Conservation (phyloP, 1,284 basidiomycete species). For the Ceratobasidium sp. region DNA sequence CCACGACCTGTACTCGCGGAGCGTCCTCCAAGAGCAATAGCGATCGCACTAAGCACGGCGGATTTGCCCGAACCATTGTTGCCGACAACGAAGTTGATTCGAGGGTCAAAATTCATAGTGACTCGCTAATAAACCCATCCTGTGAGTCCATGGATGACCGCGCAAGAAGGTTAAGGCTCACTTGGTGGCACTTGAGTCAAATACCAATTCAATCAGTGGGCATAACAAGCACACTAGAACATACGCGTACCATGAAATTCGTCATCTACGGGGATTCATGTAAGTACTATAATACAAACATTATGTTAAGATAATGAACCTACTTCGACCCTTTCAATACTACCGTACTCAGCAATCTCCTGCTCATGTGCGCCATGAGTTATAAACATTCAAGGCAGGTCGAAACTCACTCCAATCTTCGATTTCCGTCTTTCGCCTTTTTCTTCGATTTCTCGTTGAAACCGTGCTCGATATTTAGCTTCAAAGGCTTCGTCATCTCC, state of each 20-base stretch:
- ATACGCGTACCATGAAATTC: conserved; percentile 79
- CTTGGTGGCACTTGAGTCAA: conserved; percentile 75
- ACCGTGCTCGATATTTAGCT: conserved; percentile 40
- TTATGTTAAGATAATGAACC: background rate
- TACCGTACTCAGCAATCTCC: conserved; percentile 86
- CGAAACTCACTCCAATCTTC: conserved; percentile 20
- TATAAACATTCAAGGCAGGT: background rate
- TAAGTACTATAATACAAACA: background rate
- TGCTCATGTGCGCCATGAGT: conserved; percentile 54
- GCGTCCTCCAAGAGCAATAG: conserved; percentile 94
- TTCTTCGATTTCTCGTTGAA: conserved; percentile 43
- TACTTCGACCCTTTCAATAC: conserved; percentile 83
- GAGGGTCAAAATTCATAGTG: conserved; percentile 85
- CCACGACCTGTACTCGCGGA: conserved; percentile 91
- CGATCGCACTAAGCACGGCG: conserved; percentile 93
- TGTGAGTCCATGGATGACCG: background rate
- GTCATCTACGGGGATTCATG: conserved; percentile 65
- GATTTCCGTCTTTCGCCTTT: conserved; percentile 27
- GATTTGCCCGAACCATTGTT: conserved; percentile 85
- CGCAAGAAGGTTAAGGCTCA: background rate
- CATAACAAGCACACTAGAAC: background rate
- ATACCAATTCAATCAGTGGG: background rate
- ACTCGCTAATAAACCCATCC: conserved; percentile 66
- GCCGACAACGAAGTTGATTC: conserved; percentile 98
- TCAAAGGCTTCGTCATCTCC: conserved; percentile 44